Percentiles rank a stretch among this genome's conserved stretches.
These are phyloP conservation scores for Biscutella laevigata DNA, from an alignment of 441 rosid species.

Conservation along the genomic window DNA sequence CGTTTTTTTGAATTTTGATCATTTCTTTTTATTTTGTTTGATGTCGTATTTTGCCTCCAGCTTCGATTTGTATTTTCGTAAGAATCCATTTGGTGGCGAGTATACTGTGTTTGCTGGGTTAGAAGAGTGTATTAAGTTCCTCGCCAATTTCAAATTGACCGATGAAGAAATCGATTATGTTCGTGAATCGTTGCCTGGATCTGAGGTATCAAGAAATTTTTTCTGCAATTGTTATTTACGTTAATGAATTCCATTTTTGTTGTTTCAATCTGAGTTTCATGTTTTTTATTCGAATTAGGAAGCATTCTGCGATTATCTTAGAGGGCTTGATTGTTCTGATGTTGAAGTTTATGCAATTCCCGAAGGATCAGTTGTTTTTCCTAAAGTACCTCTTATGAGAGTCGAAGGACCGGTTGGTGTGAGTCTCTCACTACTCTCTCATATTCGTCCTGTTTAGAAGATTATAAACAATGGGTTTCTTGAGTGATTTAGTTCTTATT, in stretches of 20 bases:
- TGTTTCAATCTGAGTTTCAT: slow-evolving; percentile 14
- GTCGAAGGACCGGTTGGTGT: slow-evolving; percentile 91
- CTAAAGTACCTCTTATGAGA: slow-evolving; percentile 85
- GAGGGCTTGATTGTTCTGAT: slow-evolving; percentile 77
- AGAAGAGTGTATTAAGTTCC: slow-evolving; percentile 77
- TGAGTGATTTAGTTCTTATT: background rate
- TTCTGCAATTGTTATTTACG: background rate
- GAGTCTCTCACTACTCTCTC: slow-evolving; percentile 29
- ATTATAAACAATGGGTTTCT: background rate
- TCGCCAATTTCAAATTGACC: slow-evolving; percentile 68
- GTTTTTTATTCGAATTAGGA: slow-evolving; percentile 39
- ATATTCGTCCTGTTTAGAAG: background rate
- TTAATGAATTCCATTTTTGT: background rate
- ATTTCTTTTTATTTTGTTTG: background rate
- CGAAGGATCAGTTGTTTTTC: slow-evolving; percentile 91
- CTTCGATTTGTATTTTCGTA: slow-evolving; percentile 82
- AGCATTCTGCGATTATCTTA: slow-evolving; percentile 68
- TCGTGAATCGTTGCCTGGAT: slow-evolving; percentile 48
- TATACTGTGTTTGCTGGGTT: slow-evolving; percentile 83
- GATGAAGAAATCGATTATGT: slow-evolving; percentile 68
- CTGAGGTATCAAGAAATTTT: slow-evolving; percentile 48
- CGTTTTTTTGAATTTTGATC: background rate
- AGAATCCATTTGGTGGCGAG: slow-evolving; percentile 81
- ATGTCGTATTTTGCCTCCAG: too few relatives aligned
- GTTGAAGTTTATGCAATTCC: slow-evolving; percentile 80